phyloP scores from a whole-genome alignment of 2,329 filamentous ascomycete genomes.

The Hortaea werneckii region DNA sequence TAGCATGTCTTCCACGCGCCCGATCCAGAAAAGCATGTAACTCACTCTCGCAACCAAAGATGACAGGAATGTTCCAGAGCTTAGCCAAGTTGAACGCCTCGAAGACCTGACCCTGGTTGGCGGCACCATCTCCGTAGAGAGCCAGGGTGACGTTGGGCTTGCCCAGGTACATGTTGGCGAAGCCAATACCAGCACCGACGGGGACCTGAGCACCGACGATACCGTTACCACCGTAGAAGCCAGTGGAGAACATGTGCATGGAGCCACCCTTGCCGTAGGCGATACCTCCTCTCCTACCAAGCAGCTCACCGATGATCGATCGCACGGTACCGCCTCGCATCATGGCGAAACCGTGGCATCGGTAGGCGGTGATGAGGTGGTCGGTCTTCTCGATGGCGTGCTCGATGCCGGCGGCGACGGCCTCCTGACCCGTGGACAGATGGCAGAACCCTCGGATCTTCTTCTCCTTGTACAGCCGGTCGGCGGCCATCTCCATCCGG shows the following conservation, averaged over 20 bases:
- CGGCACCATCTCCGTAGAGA: conserved; percentile 94
- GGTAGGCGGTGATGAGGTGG: conserved; percentile 95
- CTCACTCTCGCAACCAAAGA: conserved; percentile 97
- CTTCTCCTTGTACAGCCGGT: conserved; percentile 99
- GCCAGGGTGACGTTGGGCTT: conserved; percentile 79
- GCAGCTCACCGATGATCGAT: conserved; percentile 89
- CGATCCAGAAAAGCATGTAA: background rate
- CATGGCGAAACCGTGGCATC: conserved; percentile 95
- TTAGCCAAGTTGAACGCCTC: conserved; percentile 99
- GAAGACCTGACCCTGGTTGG: conserved; percentile 98
- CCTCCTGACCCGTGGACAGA: conserved; percentile 94
- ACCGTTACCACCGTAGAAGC: conserved; percentile 97
- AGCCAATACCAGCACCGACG: conserved; percentile 90
- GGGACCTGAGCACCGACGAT: conserved; percentile 98
- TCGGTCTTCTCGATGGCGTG: conserved; percentile 85
- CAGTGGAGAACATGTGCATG: conserved; percentile 99
- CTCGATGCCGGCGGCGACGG: conserved; percentile 93
- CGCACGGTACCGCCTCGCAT: conserved; percentile 90
- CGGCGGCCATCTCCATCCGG: conserved; percentile 99
- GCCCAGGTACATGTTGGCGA: conserved; percentile 88
- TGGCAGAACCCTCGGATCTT: conserved; percentile 99
- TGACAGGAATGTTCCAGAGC: conserved; percentile 90
- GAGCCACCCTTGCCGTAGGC: conserved; percentile 98
- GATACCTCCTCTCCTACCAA: conserved; percentile 91
- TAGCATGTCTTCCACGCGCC: background rate